Percentiles rank a stretch among this genome's conserved stretches.
These are phyloP conservation scores for Plasmopara viticola DNA, from an alignment of 352 stramenopile genomes.

Conservation along the genomic window DNA sequence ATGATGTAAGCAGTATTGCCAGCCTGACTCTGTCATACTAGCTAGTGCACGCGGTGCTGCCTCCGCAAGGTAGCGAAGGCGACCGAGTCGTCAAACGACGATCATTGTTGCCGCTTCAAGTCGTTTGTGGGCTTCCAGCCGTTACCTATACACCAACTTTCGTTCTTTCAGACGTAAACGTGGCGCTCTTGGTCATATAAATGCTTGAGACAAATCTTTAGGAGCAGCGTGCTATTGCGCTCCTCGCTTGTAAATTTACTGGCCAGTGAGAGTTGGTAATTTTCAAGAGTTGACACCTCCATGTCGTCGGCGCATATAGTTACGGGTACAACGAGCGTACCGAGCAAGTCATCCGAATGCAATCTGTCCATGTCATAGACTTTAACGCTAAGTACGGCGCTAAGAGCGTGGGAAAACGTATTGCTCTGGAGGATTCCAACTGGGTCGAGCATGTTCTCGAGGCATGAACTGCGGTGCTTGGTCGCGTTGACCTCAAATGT, in stretches of 20 bases:
- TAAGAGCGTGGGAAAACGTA: conserved; percentile 53
- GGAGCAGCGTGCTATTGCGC: conserved; percentile 40
- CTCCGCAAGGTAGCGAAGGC: conserved; percentile 37
- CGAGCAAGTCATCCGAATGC: conserved; percentile 61
- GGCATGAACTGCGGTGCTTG: conserved; percentile 48
- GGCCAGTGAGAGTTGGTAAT: conserved; percentile 42
- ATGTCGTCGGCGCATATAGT: conserved; percentile 39
- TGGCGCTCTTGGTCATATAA: conserved; percentile 33
- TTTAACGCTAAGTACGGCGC: conserved; percentile 41
- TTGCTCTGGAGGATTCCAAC: conserved; percentile 52
- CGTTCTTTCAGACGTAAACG: conserved; percentile 60
- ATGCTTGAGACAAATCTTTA: conserved; percentile 42
- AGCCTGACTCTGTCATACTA: conserved; percentile 38
- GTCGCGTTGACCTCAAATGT: conserved; percentile 43
- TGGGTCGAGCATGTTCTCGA: conserved; percentile 62
- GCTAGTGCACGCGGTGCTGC: conserved; percentile 33
- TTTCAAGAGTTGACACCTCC: conserved; percentile 40
- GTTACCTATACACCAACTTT: conserved; percentile 41
- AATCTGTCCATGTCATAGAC: conserved; percentile 67
- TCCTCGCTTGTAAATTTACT: conserved; percentile 38
- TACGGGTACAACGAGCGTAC: conserved; percentile 42
- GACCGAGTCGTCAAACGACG: conserved; percentile 38
- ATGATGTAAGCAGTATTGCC: conserved; percentile 43
- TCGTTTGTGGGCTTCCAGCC: conserved; percentile 46
- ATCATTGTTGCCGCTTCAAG: conserved; percentile 44